Evolutionary conservation across 1,139 yeast species (phyloP).

Genomic region (Kurtzmaniella quercitrusa): DNA sequence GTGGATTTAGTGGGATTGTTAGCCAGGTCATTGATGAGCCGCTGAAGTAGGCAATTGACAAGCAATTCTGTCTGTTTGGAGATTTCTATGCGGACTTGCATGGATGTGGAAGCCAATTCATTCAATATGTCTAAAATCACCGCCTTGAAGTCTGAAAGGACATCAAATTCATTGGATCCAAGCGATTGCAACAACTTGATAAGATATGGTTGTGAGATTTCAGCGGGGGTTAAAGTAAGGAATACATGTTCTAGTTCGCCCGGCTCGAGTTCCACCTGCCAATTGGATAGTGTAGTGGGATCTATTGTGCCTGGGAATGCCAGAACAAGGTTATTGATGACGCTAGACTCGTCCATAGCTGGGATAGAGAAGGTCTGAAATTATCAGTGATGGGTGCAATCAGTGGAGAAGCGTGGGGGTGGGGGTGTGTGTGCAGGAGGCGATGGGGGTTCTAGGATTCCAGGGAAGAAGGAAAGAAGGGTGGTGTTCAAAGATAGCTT

Average conservation of each 20-base stretch:
- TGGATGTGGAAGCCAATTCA: constrained; percentile 3
- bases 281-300: constrained; percentile 23
- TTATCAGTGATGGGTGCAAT: not conserved
- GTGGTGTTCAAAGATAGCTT: too few relatives aligned
- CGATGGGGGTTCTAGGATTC: too few relatives aligned
- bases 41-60: not conserved
- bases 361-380: not conserved
- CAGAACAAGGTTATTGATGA: not conserved
- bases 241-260: constrained; percentile 19
- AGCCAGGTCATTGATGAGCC: not conserved
- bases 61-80: not conserved
- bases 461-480: too few relatives aligned
- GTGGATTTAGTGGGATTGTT: not conserved
- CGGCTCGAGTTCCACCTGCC: constrained; percentile 33
- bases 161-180: constrained; percentile 18
- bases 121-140: constrained; percentile 26
- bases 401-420: not conserved
- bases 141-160: constrained; percentile 28
- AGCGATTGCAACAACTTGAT: constrained; percentile 7
- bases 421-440: not conserved
- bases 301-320: constrained; percentile 18
- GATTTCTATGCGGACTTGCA: not conserved
- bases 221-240: constrained; percentile 11
- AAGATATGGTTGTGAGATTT: not conserved
- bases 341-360: not conserved